Conservation (phyloP, 345 rosid species). For the Adansonia digitata region DNA sequence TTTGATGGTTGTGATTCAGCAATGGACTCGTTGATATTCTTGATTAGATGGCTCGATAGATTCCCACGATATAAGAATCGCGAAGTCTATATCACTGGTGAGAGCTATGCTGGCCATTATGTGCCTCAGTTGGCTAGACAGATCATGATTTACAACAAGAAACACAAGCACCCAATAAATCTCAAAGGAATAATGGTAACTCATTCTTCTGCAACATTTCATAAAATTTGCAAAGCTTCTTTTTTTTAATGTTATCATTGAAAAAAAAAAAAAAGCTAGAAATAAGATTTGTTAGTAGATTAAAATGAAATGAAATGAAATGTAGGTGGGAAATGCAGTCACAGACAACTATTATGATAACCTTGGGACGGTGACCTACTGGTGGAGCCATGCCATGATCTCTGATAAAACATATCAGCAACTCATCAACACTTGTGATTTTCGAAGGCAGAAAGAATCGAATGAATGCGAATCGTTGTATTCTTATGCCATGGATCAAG, state of each 20-base stretch:
- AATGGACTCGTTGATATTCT: slow-evolving; percentile 72
- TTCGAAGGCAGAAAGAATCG: slow-evolving; percentile 69
- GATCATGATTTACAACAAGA: slow-evolving; percentile 56
- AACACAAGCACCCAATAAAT: slow-evolving; percentile 53
- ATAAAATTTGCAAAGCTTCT: background rate
- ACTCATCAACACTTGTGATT: slow-evolving; percentile 79
- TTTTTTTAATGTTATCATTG: background rate
- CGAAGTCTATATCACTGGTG: slow-evolving; percentile 76
- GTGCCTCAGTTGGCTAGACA: slow-evolving; percentile 89
- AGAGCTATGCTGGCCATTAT: slow-evolving; percentile 99
- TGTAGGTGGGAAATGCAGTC: slow-evolving; percentile 95
- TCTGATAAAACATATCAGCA: slow-evolving; percentile 79
- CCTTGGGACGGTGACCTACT: slow-evolving; percentile 89
- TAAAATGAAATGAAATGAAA: background rate
- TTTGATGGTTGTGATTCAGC: slow-evolving; percentile 39
- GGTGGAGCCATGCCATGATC: slow-evolving; percentile 99
- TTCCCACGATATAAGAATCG: slow-evolving; percentile 78
- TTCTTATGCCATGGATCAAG: slow-evolving; percentile 87
- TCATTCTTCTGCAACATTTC: background rate
- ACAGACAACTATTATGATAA: slow-evolving; percentile 91
- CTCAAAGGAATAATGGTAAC: slow-evolving; percentile 88
- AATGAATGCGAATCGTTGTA: slow-evolving; percentile 85
- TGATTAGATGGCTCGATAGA: slow-evolving; percentile 67
- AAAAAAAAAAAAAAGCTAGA: too few species aligned
- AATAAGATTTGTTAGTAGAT: background rate